phyloP scores from a whole-genome alignment of 441 rosid genomes.

The Erodium texanum region DNA sequence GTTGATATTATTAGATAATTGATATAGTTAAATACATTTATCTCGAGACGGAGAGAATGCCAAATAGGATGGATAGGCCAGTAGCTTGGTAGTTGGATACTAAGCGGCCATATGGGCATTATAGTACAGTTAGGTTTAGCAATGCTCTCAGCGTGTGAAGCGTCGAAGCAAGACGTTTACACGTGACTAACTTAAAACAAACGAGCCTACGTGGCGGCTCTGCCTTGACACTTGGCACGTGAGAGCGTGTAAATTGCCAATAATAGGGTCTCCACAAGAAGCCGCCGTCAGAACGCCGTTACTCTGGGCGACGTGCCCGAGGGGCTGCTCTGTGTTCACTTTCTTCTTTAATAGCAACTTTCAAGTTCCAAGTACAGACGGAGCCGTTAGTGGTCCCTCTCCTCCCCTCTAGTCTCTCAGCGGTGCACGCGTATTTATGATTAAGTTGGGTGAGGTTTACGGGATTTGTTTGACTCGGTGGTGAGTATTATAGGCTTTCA shows the following conservation, averaged over 20 bases:
- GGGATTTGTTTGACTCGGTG: too few species aligned
- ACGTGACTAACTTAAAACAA: conserved; percentile 24
- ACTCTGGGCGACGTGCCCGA: conserved; percentile 16
- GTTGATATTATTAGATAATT: too few species aligned
- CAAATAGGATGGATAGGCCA: not conserved
- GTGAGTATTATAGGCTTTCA: too few species aligned
- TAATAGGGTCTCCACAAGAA: not conserved
- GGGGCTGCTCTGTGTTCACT: not conserved
- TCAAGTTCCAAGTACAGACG: not conserved
- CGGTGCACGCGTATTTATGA: not conserved
- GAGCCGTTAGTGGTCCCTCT: conserved; percentile 17
- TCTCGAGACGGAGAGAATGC: not conserved
- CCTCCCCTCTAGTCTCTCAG: not conserved
- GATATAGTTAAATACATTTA: not conserved
- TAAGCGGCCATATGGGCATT: conserved; percentile 12
- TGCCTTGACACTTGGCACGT: conserved; percentile 25
- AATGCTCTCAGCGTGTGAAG: conserved; percentile 18
- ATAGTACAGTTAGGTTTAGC: conserved; percentile 13
- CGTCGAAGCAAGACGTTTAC: conserved; percentile 23
- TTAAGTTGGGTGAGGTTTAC: not conserved
- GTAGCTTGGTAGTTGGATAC: too few species aligned
- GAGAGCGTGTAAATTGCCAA: conserved; percentile 16
- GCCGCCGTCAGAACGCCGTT: conserved; percentile 22
- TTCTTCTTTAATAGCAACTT: not conserved
- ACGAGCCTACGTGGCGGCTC: conserved; percentile 17